Conservation (phyloP, 2,329 filamentous ascomycete species). For the Diaporthe citriasiana region DNA sequence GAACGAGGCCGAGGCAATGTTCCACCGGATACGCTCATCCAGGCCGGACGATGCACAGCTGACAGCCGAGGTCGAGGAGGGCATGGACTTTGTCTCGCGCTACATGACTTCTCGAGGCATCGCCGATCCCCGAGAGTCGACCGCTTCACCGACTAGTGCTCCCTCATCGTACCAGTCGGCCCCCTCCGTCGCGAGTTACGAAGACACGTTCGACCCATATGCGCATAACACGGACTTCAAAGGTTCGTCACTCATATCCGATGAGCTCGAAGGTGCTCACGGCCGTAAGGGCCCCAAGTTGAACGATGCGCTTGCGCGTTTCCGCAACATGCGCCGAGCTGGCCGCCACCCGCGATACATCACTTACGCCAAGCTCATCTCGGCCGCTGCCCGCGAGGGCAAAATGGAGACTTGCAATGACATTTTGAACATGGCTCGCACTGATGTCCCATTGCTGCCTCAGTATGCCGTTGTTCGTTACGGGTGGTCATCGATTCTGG, state of each 20-base stretch:
- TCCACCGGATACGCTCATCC: conserved; percentile 81
- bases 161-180: conserved; percentile 69
- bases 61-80: conserved; percentile 88
- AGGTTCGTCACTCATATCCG: conserved; percentile 90
- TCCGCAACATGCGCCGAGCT: conserved; percentile 93
- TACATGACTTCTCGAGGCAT: conserved; percentile 72
- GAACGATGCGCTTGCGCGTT: conserved; percentile 84
- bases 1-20: conserved; percentile 85
- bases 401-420: conserved; percentile 88
- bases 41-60: conserved; percentile 69
- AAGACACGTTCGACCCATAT: conserved; percentile 93
- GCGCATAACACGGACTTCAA: conserved; percentile 92
- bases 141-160: conserved; percentile 61
- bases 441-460: conserved; percentile 86
- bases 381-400: conserved; percentile 86
- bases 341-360: conserved; percentile 95
- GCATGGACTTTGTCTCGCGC: conserved; percentile 75
- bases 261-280: conserved; percentile 85
- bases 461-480: conserved; percentile 92
- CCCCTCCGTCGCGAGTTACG: conserved; percentile 72
- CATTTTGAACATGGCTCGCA: conserved; percentile 88
- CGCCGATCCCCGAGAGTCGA: conserved; percentile 66
- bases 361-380: conserved; percentile 95
- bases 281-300: conserved; percentile 81
- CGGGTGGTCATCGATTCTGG: conserved; percentile 95